Conservation (phyloP, 208 protist genomes). For the Trypanosoma melophagium region DNA sequence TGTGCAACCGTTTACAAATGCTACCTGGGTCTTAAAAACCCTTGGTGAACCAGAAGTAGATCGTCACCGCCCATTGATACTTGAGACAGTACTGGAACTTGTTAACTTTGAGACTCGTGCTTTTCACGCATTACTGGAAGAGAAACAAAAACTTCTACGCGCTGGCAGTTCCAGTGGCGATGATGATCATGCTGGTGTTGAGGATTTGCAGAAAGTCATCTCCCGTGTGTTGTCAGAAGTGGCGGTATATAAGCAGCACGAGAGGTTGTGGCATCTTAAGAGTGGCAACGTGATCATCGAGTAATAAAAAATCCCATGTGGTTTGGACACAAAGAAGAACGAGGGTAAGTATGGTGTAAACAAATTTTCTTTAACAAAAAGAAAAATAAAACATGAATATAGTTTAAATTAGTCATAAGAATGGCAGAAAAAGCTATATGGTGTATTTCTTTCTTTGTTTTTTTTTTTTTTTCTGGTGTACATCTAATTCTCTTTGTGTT, state of each 20-base stretch:
- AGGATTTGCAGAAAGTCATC: conserved; percentile 30
- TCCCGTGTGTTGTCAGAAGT: conserved; percentile 72
- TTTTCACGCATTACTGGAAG: conserved; percentile 35
- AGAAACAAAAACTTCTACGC: conserved; percentile 19
- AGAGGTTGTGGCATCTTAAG: conserved; percentile 80
- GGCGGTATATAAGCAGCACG: conserved; percentile 58
- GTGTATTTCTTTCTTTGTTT: no score
- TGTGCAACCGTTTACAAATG: conserved; percentile 74
- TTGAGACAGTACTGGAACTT: conserved; percentile 58
- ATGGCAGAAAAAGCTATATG: no score
- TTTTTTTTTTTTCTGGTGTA: no score
- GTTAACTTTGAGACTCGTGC: conserved; percentile 57
- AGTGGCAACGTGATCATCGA: conserved; percentile 44
- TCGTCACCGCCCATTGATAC: conserved; percentile 65
- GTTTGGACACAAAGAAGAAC: background rate
- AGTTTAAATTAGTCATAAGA: no score
- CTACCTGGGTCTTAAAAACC: conserved; percentile 78
- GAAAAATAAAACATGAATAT: no score
- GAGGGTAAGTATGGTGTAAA: background rate
- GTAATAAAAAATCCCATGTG: no score
- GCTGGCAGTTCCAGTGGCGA: background rate
- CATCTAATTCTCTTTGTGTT: no score
- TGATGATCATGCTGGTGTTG: conserved; percentile 12
- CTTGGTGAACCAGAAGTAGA: conserved; percentile 70
- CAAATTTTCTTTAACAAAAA: no score